A percentile compares a stretch with the other conserved stretches of the same genome.
phyloP scores from a whole-genome alignment of 106 monocot genomes.

The Apostasia ramifera region DNA sequence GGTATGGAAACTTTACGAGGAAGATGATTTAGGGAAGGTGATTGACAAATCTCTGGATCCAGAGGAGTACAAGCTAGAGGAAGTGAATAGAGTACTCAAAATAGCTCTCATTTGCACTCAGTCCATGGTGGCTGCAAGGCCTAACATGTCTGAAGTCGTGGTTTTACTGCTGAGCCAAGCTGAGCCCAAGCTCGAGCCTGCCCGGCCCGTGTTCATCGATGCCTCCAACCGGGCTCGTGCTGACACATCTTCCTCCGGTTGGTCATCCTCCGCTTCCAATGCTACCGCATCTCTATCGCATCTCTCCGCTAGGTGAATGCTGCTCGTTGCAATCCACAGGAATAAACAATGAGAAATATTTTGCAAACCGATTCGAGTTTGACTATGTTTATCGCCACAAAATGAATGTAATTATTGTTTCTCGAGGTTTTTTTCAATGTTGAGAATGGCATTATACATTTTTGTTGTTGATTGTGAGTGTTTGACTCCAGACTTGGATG shows the following conservation, averaged over 20 bases:
- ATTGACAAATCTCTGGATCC: conserved; percentile 43
- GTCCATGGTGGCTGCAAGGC: conserved; percentile 41
- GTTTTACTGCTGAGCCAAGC: conserved; percentile 42
- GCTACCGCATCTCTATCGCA: conserved; percentile 11
- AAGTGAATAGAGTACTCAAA: conserved; percentile 36
- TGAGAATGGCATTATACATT: too few species aligned
- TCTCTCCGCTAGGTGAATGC: conserved; percentile 2
- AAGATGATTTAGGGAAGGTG: conserved; percentile 17
- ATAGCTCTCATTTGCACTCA: conserved; percentile 73
- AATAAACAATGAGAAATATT: too few species aligned
- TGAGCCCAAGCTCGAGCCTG: conserved; percentile 15
- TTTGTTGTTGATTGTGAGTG: too few species aligned
- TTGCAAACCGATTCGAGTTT: too few species aligned
- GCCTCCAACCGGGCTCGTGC: conserved; percentile 19
- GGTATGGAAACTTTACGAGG: conserved; percentile 63
- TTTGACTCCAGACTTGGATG: too few species aligned
- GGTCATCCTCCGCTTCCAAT: conserved; percentile 31
- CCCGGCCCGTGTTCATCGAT: conserved; percentile 51
- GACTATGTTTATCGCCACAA: too few species aligned
- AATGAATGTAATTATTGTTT: too few species aligned
- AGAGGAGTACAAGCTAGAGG: conserved; percentile 22
- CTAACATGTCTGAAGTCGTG: conserved; percentile 61
- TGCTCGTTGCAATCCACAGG: neutral
- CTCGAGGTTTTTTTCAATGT: too few species aligned
- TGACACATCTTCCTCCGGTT: conserved; percentile 13